Evolutionary conservation across 345 rosid genomes (phyloP), one percentile per base, ranked within the genome.

Genomic region (Reutealis trisperma): DNA sequence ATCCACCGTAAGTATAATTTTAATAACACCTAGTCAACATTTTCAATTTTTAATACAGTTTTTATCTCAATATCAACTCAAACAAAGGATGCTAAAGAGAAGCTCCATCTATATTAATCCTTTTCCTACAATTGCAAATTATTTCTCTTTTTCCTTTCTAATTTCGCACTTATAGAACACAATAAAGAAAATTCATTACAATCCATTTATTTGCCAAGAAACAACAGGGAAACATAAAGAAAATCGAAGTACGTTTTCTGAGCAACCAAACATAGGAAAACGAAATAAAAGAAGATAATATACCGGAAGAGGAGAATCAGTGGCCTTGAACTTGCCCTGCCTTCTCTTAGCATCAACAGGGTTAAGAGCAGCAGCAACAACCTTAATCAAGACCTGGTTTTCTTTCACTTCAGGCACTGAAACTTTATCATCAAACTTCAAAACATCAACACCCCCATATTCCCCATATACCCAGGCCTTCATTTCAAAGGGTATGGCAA

Each of bases 281-380:
- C n/a, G 30, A 15, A 10, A 27, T 1, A 42, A 41, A 10, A 60
- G 44, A 47, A 70, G 59, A 30, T 4, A 12, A 19, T 21, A 8
- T 90, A 94, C 95, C 86, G 97, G 96, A 41, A 93, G 96, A 78
- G 89, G 92, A 67, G 93, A 93, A 85, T 94, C 99, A 1, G 98
- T 90, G 79, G 98, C 92, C 88, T 95, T 92, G 81, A 95, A 95
- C 70, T 93, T 95, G n/a, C 98, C 97, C 86, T 87, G 93, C 72
- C 94, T 86, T 75, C 98, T 79, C 78, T 93, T 93, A 11, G 81
- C 89, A 75, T 95, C 99, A 66, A 95, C 99, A 34, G 96, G 99
- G 77, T 95, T 95, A 74, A 95, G 94, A 70, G 91, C 99, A 45
- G 94, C 97, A 74, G 98, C 96, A 70, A 78, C 82, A 61, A 95